Conservation (phyloP, 2,329 filamentous ascomycete species). For the Seiridium cupressi region DNA sequence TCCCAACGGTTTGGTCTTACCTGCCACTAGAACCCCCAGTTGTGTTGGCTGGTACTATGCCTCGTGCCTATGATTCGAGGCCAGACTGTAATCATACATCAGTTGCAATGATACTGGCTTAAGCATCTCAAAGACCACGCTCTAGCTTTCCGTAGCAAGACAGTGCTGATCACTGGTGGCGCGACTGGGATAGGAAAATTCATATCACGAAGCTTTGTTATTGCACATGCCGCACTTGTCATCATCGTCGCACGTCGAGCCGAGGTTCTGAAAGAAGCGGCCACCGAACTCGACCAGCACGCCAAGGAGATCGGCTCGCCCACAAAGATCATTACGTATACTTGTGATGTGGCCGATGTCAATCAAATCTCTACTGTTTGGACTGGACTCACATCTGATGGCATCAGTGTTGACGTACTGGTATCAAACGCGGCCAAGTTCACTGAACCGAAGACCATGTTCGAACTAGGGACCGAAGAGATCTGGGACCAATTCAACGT, state of each 20-base stretch:
- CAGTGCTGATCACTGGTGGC: constrained; percentile 65
- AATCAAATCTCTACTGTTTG: constrained; percentile 25
- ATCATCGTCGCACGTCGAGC: constrained; percentile 36
- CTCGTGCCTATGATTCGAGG: too few species aligned
- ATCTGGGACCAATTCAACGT: constrained; percentile 24
- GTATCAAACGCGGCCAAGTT: constrained; percentile 27
- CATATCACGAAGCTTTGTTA: constrained; percentile 55
- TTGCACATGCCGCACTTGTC: constrained; percentile 34
- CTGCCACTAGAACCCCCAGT: too few species aligned
- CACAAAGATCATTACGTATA: constrained; percentile 14
- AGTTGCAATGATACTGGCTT: too few species aligned
- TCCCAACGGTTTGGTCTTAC: too few species aligned
- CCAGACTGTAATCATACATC: too few species aligned
- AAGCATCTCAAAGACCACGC: too few species aligned
- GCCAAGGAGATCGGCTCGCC: constrained; percentile 8
- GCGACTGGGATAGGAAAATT: constrained; percentile 64
- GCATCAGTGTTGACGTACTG: constrained; percentile 29
- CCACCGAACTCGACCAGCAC: constrained; percentile 15
- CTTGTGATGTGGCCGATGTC: constrained; percentile 24
- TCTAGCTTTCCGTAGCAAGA: constrained; percentile 25
- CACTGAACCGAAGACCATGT: constrained; percentile 12
- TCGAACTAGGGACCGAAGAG: constrained; percentile 17
- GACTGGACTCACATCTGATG: constrained; percentile 13
- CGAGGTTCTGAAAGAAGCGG: constrained; percentile 27
- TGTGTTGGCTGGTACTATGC: too few species aligned